Evolutionary conservation across 805 yeast genomes (phyloP).

Genomic region (Candida glaebosa): DNA sequence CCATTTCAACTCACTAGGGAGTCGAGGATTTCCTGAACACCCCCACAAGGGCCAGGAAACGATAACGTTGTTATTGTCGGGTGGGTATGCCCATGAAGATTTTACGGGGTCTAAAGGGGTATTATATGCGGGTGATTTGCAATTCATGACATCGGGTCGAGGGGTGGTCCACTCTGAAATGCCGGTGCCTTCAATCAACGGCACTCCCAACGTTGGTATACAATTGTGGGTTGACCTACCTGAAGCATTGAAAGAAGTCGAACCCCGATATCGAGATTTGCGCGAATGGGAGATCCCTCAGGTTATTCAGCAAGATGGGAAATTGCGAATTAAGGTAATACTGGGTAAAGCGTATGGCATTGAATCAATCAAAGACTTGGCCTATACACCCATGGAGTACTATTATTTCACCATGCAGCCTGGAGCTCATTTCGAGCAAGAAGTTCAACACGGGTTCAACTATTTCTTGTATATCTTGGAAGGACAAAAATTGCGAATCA

Average conservation of each 20-base stretch:
- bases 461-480: constrained; percentile 64
- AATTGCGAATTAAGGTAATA: constrained; percentile 65
- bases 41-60: constrained; percentile 41
- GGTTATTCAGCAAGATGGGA: constrained; percentile 58
- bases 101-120: constrained; percentile 80
- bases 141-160: constrained; percentile 90
- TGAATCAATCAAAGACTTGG: constrained; percentile 68
- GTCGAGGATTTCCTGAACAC: constrained; percentile 54
- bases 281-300: constrained; percentile 67
- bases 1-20: constrained; percentile 62
- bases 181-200: constrained; percentile 59
- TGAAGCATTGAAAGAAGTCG: constrained; percentile 52
- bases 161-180: constrained; percentile 87
- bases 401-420: constrained; percentile 64
- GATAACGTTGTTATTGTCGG: constrained; percentile 28
- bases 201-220: constrained; percentile 56
- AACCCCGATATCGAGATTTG: constrained; percentile 78
- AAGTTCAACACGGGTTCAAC: constrained; percentile 58
- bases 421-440: constrained; percentile 62
- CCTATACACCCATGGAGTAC: constrained; percentile 77
- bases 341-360: constrained; percentile 76
- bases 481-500: constrained; percentile 51
- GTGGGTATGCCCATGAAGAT: constrained; percentile 50
- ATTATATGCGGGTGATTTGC: constrained; percentile 77
- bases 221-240: constrained; percentile 91